Evolutionary conservation across 345 rosid species (phyloP).

Genomic region (Tarenaya hassleriana): DNA sequence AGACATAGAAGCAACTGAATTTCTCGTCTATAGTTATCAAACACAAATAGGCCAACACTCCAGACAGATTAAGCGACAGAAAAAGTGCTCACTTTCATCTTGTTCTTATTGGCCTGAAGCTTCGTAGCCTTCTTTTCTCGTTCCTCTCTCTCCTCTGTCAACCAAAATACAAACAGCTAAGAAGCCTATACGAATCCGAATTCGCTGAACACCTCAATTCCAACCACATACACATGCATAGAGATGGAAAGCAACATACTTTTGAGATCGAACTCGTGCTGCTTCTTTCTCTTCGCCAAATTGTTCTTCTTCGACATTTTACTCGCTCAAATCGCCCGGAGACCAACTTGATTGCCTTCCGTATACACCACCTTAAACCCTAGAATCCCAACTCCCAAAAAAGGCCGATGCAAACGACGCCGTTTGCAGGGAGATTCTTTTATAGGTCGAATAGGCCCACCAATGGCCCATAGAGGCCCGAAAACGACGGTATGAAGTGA

Average conservation of each 20-base stretch:
- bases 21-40: neutral
- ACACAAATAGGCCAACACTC: neutral
- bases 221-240: neutral
- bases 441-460: neutral
- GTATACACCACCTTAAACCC: constrained; percentile 13
- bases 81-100: constrained; percentile 69
- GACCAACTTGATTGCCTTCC: neutral
- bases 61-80: too few relatives aligned
- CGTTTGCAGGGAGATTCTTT: neutral
- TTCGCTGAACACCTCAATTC: neutral
- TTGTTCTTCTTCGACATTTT: constrained; percentile 95
- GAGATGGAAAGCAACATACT: constrained; percentile 30
- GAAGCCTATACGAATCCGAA: neutral
- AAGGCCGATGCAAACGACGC: constrained; percentile 5
- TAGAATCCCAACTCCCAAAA: constrained; percentile 1
- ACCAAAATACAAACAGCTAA: constrained; percentile 12
- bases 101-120: constrained; percentile 78
- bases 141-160: constrained; percentile 69
- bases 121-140: constrained; percentile 57
- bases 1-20: neutral
- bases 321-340: neutral
- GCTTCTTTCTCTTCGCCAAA: constrained; percentile 70
- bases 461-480: constrained; percentile 1
- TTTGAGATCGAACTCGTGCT: constrained; percentile 75
- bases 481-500: neutral